Evolutionary conservation across 768 basidiomycete species (phyloP).

Genomic region (Trametes meyenii): DNA sequence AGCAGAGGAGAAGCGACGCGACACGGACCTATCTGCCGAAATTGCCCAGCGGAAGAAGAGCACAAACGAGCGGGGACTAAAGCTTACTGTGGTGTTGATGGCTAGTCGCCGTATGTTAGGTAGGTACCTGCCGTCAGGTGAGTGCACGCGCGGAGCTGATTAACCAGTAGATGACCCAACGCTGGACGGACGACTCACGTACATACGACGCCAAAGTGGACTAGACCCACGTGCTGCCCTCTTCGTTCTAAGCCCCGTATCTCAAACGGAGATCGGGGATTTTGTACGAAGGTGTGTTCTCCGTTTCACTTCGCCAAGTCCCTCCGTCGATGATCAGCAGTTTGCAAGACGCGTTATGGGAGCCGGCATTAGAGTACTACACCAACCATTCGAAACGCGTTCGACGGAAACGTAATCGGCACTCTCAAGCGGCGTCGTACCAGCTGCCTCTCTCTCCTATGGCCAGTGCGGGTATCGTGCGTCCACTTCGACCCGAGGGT

Average conservation of each 20-base stretch:
- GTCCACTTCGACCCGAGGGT: constrained; percentile 76
- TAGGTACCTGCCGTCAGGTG: constrained; percentile 39
- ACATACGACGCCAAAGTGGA: constrained; percentile 83
- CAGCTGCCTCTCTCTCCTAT: constrained; percentile 51
- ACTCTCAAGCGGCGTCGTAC: constrained; percentile 63
- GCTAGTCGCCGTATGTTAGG: constrained; percentile 88
- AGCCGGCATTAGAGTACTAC: constrained; percentile 92
- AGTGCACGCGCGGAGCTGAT: background rate
- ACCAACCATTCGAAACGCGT: constrained; percentile 91
- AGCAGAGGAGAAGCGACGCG: constrained; percentile 70
- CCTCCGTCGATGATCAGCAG: constrained; percentile 37
- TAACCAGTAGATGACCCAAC: constrained; percentile 70
- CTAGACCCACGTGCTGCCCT: constrained; percentile 91
- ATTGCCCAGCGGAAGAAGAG: constrained; percentile 78
- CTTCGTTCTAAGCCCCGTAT: constrained; percentile 94
- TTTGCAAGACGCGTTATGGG: constrained; percentile 86
- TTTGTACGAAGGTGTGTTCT: constrained; percentile 77
- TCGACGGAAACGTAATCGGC: constrained; percentile 83
- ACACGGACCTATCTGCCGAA: constrained; percentile 78
- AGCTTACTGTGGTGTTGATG: constrained; percentile 91
- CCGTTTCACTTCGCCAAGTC: background rate
- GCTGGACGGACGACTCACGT: constrained; percentile 82
- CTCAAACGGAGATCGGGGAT: constrained; percentile 80
- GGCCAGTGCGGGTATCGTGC: constrained; percentile 41
- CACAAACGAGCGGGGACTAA: constrained; percentile 85